Base-by-base conservation (phyloP, 192 early-diverging fungal species). In the Coemansia interrupta region DNA sequence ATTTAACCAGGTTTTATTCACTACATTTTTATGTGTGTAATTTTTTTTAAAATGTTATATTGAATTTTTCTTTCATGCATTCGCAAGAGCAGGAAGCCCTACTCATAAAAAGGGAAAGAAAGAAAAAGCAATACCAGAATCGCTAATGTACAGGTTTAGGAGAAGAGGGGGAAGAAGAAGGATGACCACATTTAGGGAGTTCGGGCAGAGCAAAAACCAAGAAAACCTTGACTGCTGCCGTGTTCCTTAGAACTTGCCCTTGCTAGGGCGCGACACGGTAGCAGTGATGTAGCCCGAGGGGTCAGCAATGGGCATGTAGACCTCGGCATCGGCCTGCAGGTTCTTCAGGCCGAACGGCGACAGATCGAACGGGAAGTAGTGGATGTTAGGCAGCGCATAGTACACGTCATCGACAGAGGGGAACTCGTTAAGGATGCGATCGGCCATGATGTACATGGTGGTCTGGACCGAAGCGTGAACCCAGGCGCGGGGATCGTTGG, bases 311-410 rank as follows among this genome's bases (percentile, higher is more conserved):
- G 89, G 89, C 70, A 86, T 83, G 60, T 87, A 91, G 51, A 91
- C 85, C 66, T 85, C 83, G 22, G 82, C 70, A 39, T 91, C 83
- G 47, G 73, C 68, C 49, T 76, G 79, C 56, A 80, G 59, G 82
- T 91, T 91, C 62, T 86, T 81, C 46, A 88, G 80, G 20, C 86
- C 86, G 60, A 91, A 83, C 63, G 83, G 83, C 57, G 68, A 66
- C 83, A 91, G 58, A 57, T 89, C 87, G 56, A 89, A 80, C 15
- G 82, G 80, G 73, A 91, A 87, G 74, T 84, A 85, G 64, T 91
- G 87, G 58, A 83, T 88, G 73, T 89, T 91, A 72, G 89, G 89
- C 57, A 91, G 78, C 41, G 87, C 79, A 64, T 89, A 89, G 49
- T 80, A 80, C 45, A 89, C 70, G 32, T 85, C 83, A 11, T 80